Evolutionary conservation across 106 monocot genomes (phyloP), one percentile per base, ranked within the genome.

Genomic region (Dendrobium officinale): DNA sequence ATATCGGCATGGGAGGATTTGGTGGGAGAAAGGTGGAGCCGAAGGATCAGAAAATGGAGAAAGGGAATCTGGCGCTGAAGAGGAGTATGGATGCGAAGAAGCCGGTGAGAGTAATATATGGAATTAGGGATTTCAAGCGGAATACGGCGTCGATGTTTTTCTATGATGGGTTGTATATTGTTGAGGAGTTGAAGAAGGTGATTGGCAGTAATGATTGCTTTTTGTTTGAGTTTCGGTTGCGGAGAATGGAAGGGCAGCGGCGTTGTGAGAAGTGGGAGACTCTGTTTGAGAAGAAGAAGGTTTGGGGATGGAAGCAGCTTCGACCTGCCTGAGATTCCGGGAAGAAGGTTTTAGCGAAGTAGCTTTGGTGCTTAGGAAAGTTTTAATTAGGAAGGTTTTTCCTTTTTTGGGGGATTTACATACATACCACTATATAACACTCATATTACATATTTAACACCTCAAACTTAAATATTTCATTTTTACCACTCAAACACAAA

Each of bases 71-170:
- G 47, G 88, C 86, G 19, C 67, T 91, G 49, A 91, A 86, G 83
- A 91, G 88, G 41, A 85, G 83, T 26, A 85, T 91, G 61, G 85
- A 86, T 11, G 82, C 86, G 58, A 82, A 83, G 80, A 79, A 47
- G 73, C 91, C 91, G 22, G 88, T 91, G 4, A 79, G 91, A 6
- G 86, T 91, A 20, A 86, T 91, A 18, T 82, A 85, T 75, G 88
- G 91, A 59, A 76, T 37, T 29, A 87, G 88, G 27, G 81, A 83
- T 44, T 4, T 73, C 0, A 54, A 78, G 27, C 19, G 9, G 24
- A 80, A 24, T 24, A 79, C 80, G 22, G 56, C 45, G 49, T 48
- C 16, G 81, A 81, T 75, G 55, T 91, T 86, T 64, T 81, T 81
- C 19, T 90, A 90, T 75, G 85, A 86, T 81, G 91, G 91, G 8